Conservation (phyloP, 2,329 filamentous ascomycete genomes). For the Plenodomus biglobosus region DNA sequence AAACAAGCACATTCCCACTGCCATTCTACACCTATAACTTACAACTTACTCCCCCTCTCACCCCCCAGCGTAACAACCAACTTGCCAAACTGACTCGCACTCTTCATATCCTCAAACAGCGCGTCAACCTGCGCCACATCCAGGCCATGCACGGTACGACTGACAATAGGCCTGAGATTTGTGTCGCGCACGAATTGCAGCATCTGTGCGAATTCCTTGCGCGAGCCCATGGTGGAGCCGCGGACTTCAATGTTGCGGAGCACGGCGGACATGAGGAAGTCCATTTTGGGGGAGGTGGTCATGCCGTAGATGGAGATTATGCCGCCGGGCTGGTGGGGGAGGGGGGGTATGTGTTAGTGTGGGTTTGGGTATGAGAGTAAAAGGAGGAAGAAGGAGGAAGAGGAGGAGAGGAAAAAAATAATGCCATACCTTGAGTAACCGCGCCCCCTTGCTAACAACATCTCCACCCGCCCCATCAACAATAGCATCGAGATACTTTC, state of each 20-base stretch:
- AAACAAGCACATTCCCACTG: too few relatives aligned
- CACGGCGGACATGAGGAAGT: conserved; percentile 80
- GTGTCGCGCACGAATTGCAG: conserved; percentile 75
- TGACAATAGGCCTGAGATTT: conserved; percentile 76
- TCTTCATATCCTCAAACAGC: conserved; percentile 86
- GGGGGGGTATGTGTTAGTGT: too few relatives aligned
- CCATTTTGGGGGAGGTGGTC: conserved; percentile 83
- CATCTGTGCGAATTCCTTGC: conserved; percentile 90
- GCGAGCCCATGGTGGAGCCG: conserved; percentile 88
- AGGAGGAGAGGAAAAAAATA: not conserved
- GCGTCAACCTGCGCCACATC: conserved; percentile 75
- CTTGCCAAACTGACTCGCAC: conserved; percentile 87
- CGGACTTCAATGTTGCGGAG: conserved; percentile 84
- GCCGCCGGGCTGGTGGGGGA: conserved; percentile 62
- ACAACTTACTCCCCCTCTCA: conserved; percentile 37
- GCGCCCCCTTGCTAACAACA: conserved; percentile 68
- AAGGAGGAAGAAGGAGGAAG: not conserved
- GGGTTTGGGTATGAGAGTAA: not conserved
- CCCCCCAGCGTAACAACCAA: conserved; percentile 64
- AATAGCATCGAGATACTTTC: conserved; percentile 75
- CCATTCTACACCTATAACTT: too few relatives aligned
- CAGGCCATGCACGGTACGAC: conserved; percentile 70
- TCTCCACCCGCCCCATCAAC: conserved; percentile 91
- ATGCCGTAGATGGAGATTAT: conserved; percentile 89
- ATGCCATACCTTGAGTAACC: conserved; percentile 63